phyloP scores from a whole-genome alignment of 371 early-diverging fungal genomes.

The Batkoa obscura region DNA sequence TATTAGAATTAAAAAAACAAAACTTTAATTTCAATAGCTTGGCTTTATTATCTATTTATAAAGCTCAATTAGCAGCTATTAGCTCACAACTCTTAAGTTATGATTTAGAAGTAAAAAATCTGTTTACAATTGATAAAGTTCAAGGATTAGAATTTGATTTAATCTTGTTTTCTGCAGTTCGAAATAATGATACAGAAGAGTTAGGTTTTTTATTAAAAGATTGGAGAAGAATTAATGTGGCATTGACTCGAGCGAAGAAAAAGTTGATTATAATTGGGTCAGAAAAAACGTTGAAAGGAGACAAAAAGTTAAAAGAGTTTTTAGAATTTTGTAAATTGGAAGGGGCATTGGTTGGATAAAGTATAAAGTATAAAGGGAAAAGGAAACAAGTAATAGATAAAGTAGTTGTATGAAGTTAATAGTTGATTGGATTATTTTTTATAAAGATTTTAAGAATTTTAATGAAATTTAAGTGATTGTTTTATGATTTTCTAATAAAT shows the following conservation, averaged over 20 bases:
- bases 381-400: no score
- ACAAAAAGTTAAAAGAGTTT: no score
- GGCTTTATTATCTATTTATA: not conserved
- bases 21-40: not conserved
- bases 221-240: conserved; percentile 94
- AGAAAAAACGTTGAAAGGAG: conserved; percentile 22
- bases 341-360: no score
- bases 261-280: conserved; percentile 90
- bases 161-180: conserved; percentile 24
- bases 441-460: no score
- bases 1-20: not conserved
- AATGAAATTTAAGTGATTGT: no score
- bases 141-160: conserved; percentile 88
- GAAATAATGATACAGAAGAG: not conserved
- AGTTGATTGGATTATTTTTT: no score
- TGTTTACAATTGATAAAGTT: conserved; percentile 75
- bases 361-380: no score
- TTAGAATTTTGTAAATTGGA: no score
- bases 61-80: not conserved
- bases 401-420: no score
- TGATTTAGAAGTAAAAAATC: conserved; percentile 21
- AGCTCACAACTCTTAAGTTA: not conserved
- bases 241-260: conserved; percentile 79
- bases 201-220: conserved; percentile 29
- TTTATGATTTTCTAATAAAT: no score